Evolutionary conservation across 371 early-diverging fungal genomes (phyloP).

Genomic region (Choanephora cucurbitarum): DNA sequence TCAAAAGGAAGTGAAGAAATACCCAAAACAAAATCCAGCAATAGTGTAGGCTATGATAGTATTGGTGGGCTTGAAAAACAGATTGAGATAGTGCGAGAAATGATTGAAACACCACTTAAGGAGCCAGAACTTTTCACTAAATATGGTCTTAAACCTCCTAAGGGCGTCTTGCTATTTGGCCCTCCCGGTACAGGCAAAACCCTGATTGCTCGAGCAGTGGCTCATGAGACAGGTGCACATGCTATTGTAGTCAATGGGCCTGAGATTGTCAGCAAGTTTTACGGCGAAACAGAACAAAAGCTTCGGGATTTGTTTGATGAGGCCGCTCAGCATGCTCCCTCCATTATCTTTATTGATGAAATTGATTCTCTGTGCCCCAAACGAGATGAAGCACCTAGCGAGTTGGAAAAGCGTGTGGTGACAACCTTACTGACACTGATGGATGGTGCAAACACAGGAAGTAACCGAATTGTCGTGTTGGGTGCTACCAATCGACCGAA

Average conservation of each 20-base stretch:
- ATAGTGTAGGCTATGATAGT: conserved; percentile 39
- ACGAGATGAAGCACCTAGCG: conserved; percentile 78
- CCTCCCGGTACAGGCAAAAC: conserved; percentile 99
- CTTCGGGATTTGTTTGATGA: conserved; percentile 81
- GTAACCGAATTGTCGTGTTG: conserved; percentile 75
- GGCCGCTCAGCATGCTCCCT: conserved; percentile 83
- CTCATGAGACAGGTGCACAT: conserved; percentile 79
- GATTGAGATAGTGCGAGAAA: conserved; percentile 74
- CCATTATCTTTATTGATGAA: conserved; percentile 98
- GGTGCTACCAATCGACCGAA: conserved; percentile 98
- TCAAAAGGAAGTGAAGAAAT: not conserved
- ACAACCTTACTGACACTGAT: conserved; percentile 96
- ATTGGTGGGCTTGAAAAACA: conserved; percentile 81
- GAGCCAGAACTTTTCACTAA: conserved; percentile 73
- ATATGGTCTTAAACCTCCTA: conserved; percentile 82
- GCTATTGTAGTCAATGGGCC: conserved; percentile 93
- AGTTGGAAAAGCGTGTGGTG: conserved; percentile 90
- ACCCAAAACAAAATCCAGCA: conserved; percentile 5
- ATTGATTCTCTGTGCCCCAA: conserved; percentile 96
- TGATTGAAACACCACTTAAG: conserved; percentile 85
- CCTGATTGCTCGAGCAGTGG: conserved; percentile 89
- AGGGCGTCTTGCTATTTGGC: conserved; percentile 92
- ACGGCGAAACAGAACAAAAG: conserved; percentile 96
- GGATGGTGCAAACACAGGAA: conserved; percentile 75
- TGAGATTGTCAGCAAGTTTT: conserved; percentile 93